These are phyloP conservation scores for Pythium coloratum DNA, from an alignment of 352 stramenopile species.

Conservation along the genomic window DNA sequence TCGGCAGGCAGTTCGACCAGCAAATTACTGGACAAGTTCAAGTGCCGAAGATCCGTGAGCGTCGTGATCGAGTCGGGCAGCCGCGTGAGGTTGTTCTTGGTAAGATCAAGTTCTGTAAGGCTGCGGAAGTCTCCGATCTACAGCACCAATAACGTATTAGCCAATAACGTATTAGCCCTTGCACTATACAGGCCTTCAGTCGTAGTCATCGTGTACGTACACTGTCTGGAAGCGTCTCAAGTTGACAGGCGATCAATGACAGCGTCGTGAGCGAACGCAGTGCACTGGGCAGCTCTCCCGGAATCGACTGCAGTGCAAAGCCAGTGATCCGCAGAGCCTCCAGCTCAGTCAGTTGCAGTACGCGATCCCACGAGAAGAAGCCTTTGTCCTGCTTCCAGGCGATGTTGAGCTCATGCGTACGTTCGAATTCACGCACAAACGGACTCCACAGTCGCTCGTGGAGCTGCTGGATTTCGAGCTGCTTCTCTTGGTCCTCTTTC, in stretches of 20 bases:
- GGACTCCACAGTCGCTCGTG: slow-evolving; percentile 52
- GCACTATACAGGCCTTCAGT: no score
- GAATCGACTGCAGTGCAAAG: slow-evolving; percentile 37
- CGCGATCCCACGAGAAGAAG: slow-evolving; percentile 54
- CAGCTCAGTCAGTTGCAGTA: slow-evolving; percentile 43
- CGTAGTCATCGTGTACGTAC: no score
- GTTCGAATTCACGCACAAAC: slow-evolving; percentile 35
- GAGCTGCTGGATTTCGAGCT: slow-evolving; percentile 30
- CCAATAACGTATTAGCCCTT: no score
- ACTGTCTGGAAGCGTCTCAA: slow-evolving; percentile 50
- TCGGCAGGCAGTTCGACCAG: slow-evolving; percentile 44
- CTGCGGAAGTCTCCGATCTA: slow-evolving; percentile 38
- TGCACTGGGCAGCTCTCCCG: slow-evolving; percentile 26
- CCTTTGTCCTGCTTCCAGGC: slow-evolving; percentile 59
- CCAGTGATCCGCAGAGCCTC: slow-evolving; percentile 58
- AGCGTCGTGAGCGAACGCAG: slow-evolving; percentile 45
- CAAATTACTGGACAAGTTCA: slow-evolving; percentile 58
- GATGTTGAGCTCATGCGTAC: slow-evolving; percentile 62
- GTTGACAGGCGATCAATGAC: slow-evolving; percentile 46
- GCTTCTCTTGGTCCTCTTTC: slow-evolving; percentile 32
- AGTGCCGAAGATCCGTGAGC: slow-evolving; percentile 31
- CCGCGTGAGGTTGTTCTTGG: slow-evolving; percentile 51
- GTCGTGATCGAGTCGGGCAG: slow-evolving; percentile 50
- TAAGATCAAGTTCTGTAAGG: slow-evolving; percentile 56
- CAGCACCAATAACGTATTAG: no score